phyloP scores from a whole-genome alignment of 2,329 filamentous ascomycete genomes.

The Didymella pomorum region DNA sequence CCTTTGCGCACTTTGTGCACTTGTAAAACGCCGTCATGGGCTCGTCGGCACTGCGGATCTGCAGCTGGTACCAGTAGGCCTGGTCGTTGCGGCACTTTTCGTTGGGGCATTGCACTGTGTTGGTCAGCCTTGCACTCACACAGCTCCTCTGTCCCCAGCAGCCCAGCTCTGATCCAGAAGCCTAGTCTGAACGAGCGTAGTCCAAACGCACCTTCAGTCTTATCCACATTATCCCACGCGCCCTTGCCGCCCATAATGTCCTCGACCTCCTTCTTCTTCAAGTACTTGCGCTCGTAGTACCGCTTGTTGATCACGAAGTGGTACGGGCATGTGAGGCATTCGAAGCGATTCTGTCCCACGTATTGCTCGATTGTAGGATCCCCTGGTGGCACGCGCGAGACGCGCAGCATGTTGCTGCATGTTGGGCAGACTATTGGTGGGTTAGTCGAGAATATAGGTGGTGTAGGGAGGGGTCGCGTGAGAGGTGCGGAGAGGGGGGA shows the following conservation, averaged over 20 bases:
- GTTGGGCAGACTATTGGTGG: constrained; percentile 74
- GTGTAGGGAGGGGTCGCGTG: no score
- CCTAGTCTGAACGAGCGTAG: no score
- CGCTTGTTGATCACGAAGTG: constrained; percentile 81
- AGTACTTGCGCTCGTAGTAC: constrained; percentile 80
- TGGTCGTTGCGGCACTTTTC: constrained; percentile 81
- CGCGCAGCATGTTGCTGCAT: constrained; percentile 84
- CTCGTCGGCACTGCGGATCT: constrained; percentile 97
- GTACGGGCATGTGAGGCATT: constrained; percentile 95
- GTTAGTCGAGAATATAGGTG: constrained; percentile 2
- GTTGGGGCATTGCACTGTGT: constrained; percentile 78
- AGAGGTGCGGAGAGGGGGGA: background rate
- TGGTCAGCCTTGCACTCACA: background rate
- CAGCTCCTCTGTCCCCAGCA: no score
- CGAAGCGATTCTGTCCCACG: constrained; percentile 76
- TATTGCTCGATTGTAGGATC: constrained; percentile 50
- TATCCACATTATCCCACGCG: constrained; percentile 91
- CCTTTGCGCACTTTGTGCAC: constrained; percentile 25
- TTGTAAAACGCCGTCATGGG: constrained; percentile 98
- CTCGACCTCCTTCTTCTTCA: constrained; percentile 86
- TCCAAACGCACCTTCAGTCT: constrained; percentile 64
- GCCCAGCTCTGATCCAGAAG: no score
- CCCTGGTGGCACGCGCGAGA: constrained; percentile 60
- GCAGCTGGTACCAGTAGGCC: constrained; percentile 95
- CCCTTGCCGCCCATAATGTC: constrained; percentile 89